Evolutionary conservation across 257 asterid genomes (phyloP).

Genomic region (Forsythia viridissima): DNA sequence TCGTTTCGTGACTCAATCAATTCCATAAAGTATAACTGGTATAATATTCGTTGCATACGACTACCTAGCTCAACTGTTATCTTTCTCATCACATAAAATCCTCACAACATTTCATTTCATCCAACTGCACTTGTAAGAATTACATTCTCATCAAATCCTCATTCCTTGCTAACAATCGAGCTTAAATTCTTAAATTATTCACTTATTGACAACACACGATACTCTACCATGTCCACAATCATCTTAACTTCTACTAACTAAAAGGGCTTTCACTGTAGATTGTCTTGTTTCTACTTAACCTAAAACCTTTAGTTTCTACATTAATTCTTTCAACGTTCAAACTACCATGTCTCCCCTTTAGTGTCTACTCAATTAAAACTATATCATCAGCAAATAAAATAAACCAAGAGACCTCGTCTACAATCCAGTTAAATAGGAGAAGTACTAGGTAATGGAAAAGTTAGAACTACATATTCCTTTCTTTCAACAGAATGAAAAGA

Average conservation of each 20-base stretch:
- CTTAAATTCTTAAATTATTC: background rate
- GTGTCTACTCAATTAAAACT: background rate
- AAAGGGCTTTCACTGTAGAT: background rate
- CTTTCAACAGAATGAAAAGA: conserved; percentile 18
- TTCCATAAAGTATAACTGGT: background rate
- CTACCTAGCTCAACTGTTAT: background rate
- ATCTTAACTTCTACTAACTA: background rate
- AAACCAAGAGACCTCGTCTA: background rate
- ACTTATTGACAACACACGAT: background rate
- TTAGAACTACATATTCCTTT: background rate
- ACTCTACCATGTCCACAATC: background rate
- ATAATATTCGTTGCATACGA: background rate
- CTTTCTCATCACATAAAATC: background rate
- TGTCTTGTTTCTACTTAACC: background rate
- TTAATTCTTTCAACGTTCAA: background rate
- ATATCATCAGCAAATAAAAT: background rate
- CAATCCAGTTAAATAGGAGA: background rate
- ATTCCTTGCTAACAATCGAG: background rate
- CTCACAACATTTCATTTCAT: background rate
- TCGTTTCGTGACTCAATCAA: background rate
- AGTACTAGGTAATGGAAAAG: background rate
- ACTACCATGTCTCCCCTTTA: background rate
- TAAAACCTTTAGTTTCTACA: background rate
- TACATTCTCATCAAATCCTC: background rate
- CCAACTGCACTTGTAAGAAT: background rate